phyloP scores from a whole-genome alignment of 116 monocot species.

The Dioscorea cayenensis region DNA sequence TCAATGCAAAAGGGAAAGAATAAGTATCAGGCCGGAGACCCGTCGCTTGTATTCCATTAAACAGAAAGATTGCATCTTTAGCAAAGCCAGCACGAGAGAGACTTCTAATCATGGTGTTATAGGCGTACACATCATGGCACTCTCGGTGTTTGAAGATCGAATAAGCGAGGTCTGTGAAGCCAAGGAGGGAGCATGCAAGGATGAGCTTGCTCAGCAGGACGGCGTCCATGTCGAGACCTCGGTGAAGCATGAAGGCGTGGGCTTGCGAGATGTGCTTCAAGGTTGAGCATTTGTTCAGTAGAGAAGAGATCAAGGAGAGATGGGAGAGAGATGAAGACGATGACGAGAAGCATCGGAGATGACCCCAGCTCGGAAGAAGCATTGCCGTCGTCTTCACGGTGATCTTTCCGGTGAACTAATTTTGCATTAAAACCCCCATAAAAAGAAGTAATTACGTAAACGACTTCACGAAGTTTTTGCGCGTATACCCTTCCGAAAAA shows the following conservation, averaged over 20 bases:
- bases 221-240: constrained; percentile 48
- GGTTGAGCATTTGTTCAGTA: constrained; percentile 38
- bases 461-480: too few relatives aligned
- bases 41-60: constrained; percentile 21
- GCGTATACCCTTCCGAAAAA: too few relatives aligned
- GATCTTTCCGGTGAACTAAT: too few relatives aligned
- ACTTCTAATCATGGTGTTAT: constrained; percentile 51
- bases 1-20: constrained; percentile 60
- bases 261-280: constrained; percentile 35
- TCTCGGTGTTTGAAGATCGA: constrained; percentile 31
- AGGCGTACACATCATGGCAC: constrained; percentile 28
- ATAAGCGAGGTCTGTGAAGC: constrained; percentile 36
- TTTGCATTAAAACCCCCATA: too few relatives aligned
- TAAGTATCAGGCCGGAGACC: constrained; percentile 53
- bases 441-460: too few relatives aligned
- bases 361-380: background rate
- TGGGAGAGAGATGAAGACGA: background rate
- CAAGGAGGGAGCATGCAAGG: constrained; percentile 32
- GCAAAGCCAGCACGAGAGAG: constrained; percentile 37
- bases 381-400: background rate
- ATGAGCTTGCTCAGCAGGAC: constrained; percentile 47
- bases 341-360: background rate
- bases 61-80: constrained; percentile 32
- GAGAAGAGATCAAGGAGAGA: constrained; percentile 1
- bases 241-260: constrained; percentile 51